A percentile compares a stretch with the other conserved stretches of the same genome.
Evolutionary conservation across 352 stramenopile genomes (phyloP).

Genomic region (Pythium sp.): DNA sequence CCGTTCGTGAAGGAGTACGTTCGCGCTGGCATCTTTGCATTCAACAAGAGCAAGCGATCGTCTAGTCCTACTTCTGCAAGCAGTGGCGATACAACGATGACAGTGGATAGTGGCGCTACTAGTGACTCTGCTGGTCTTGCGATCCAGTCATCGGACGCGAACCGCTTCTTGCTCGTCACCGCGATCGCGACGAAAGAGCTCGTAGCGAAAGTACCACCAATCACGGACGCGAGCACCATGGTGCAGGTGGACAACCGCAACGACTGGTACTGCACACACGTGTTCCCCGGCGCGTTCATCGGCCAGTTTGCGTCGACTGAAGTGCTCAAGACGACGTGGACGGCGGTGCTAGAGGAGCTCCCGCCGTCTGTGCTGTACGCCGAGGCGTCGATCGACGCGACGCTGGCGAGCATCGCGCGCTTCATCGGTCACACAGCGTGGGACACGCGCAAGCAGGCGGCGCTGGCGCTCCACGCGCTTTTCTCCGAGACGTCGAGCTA

Average conservation of each 20-base stretch:
- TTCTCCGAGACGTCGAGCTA: constrained; percentile 42
- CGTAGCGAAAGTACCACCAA: constrained; percentile 54
- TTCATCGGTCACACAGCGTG: constrained; percentile 69
- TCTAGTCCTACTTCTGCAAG: not conserved
- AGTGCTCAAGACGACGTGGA: constrained; percentile 51
- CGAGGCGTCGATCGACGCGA: constrained; percentile 39
- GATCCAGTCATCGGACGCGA: constrained; percentile 31
- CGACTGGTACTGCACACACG: constrained; percentile 60
- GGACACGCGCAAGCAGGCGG: constrained; percentile 72
- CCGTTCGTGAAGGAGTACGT: constrained; percentile 52
- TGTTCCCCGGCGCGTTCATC: constrained; percentile 75
- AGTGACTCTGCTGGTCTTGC: not conserved
- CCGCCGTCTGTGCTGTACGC: constrained; percentile 62
- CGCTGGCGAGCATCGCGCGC: constrained; percentile 36
- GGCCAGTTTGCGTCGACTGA: constrained; percentile 60
- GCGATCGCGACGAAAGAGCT: constrained; percentile 68
- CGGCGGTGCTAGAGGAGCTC: constrained; percentile 56
- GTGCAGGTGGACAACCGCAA: constrained; percentile 41
- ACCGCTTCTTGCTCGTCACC: constrained; percentile 68
- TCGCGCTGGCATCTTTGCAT: constrained; percentile 67
- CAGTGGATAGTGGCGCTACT: not conserved
- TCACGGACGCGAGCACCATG: constrained; percentile 32
- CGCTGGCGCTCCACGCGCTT: constrained; percentile 55
- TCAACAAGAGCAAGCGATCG: constrained; percentile 18
- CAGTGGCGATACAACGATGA: not conserved